These are phyloP conservation scores for Trichoderma sp. DNA, from an alignment of 2,329 filamentous ascomycete species.

Conservation along the genomic window DNA sequence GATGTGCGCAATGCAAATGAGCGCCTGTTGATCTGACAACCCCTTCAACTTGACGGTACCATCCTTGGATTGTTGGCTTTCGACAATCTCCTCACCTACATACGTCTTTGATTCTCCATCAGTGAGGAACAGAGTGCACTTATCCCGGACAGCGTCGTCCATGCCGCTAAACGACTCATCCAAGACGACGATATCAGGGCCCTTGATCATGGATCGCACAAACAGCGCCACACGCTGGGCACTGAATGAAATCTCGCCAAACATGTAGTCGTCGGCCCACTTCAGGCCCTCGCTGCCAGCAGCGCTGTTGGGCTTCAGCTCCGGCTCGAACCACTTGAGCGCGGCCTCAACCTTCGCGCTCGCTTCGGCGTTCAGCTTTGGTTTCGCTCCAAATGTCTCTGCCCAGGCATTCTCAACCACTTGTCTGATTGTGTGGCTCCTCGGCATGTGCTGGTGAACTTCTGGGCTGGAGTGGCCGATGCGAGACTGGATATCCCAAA, in stretches of 20 bases:
- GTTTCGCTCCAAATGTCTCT: slow-evolving; percentile 76
- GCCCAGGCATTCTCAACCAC: slow-evolving; percentile 87
- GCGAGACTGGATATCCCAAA: slow-evolving; percentile 88
- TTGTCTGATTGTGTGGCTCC: slow-evolving; percentile 69
- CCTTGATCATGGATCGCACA: slow-evolving; percentile 77
- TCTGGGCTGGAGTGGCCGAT: slow-evolving; percentile 95
- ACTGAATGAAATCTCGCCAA: slow-evolving; percentile 76
- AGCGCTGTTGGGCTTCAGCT: slow-evolving; percentile 63
- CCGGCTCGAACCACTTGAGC: slow-evolving; percentile 74
- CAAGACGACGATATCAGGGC: slow-evolving; percentile 77
- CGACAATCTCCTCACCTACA: slow-evolving; percentile 41
- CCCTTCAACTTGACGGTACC: slow-evolving; percentile 59
- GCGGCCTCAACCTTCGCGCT: slow-evolving; percentile 65
- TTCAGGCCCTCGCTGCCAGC: slow-evolving; percentile 37
- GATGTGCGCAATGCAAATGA: slow-evolving; percentile 91
- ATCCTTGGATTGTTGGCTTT: slow-evolving; percentile 48
- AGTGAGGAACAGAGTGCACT: slow-evolving; percentile 79
- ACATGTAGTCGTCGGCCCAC: slow-evolving; percentile 69
- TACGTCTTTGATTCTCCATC: slow-evolving; percentile 56
- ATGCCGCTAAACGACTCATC: slow-evolving; percentile 90
- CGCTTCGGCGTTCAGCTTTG: slow-evolving; percentile 61
- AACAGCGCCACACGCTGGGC: slow-evolving; percentile 85
- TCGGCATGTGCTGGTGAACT: slow-evolving; percentile 90
- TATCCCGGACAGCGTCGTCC: slow-evolving; percentile 78
- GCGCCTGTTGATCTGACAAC: slow-evolving; percentile 69